Evolutionary conservation across 2,329 filamentous ascomycete species (phyloP).

Genomic region (Lecanoromycetidae sp.): DNA sequence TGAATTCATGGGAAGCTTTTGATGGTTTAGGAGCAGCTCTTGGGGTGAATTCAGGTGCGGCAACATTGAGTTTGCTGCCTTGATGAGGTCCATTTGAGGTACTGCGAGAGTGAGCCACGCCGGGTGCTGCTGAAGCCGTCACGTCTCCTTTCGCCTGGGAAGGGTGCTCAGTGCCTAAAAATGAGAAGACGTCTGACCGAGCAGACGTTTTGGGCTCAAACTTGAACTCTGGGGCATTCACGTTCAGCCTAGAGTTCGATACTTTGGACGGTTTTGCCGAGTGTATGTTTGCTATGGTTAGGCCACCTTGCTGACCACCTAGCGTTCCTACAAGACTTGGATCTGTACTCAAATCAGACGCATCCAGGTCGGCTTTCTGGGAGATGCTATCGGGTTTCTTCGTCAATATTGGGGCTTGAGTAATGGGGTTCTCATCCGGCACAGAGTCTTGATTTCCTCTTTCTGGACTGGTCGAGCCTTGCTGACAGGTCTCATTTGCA

Average conservation of each 20-base stretch:
- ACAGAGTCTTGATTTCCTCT: not conserved
- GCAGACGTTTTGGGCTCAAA: conserved; percentile 50
- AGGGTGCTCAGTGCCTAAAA: conserved; percentile 33
- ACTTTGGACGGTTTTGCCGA: not conserved
- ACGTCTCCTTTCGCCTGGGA: conserved; percentile 23
- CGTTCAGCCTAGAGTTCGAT: conserved; percentile 59
- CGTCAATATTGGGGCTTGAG: not conserved
- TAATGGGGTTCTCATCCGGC: not conserved
- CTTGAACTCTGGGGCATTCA: conserved; percentile 78
- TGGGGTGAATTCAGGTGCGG: conserved; percentile 61
- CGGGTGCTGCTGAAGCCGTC: conserved; percentile 12
- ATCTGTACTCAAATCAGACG: conserved; percentile 60
- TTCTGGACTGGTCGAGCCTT: conserved; percentile 26
- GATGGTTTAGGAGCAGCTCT: conserved; percentile 10
- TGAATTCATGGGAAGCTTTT: too few species aligned
- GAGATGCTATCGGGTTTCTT: not conserved
- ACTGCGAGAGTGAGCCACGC: conserved; percentile 14
- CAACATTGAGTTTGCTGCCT: conserved; percentile 51
- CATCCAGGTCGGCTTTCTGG: not conserved
- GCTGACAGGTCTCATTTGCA: conserved; percentile 72
- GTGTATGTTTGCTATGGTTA: not conserved
- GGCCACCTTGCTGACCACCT: conserved; percentile 39
- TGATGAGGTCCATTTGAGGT: not conserved
- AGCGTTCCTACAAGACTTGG: conserved; percentile 61
- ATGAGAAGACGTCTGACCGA: conserved; percentile 33